Evolutionary conservation across 2,329 filamentous ascomycete species (phyloP).

Genomic region (Volutella citrinella): DNA sequence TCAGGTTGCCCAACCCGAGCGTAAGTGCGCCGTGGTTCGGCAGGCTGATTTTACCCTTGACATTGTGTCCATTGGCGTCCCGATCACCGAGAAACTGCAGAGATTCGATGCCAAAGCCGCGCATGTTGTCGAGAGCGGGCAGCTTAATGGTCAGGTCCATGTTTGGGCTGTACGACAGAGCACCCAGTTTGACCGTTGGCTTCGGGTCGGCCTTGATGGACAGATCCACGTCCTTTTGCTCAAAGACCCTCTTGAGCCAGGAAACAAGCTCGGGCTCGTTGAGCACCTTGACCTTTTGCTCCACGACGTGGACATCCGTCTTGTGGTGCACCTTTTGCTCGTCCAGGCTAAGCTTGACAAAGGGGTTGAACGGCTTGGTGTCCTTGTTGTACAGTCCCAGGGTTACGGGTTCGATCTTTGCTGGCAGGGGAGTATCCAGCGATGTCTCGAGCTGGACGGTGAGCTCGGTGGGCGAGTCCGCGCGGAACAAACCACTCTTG

Average conservation of each 20-base stretch:
- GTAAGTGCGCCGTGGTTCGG: conserved; percentile 43
- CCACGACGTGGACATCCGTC: conserved; percentile 32
- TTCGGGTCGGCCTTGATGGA: conserved; percentile 35
- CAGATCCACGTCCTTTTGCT: conserved; percentile 32
- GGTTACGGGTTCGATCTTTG: conserved; percentile 35
- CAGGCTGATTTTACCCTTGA: conserved; percentile 40
- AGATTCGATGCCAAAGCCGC: conserved; percentile 36
- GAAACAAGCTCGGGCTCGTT: conserved; percentile 37
- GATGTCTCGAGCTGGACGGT: conserved; percentile 35
- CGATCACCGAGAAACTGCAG: conserved; percentile 38
- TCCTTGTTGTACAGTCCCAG: conserved; percentile 41
- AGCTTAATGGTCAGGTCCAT: conserved; percentile 42
- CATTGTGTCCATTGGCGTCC: conserved; percentile 37
- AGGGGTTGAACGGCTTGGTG: conserved; percentile 18
- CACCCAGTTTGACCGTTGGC: conserved; percentile 39
- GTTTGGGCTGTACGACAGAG: conserved; percentile 33
- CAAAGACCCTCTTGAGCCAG: conserved; percentile 40
- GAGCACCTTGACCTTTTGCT: conserved; percentile 33
- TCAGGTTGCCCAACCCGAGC: conserved; percentile 45
- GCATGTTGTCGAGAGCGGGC: conserved; percentile 36
- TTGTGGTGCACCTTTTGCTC: conserved; percentile 31
- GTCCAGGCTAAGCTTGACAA: conserved; percentile 26
- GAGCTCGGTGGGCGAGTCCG: conserved; percentile 30
- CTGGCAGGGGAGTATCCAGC: conserved; percentile 35
- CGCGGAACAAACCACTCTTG: conserved; percentile 31